Base-by-base conservation (phyloP, 345 rosid genomes). In the Nasturtium officinale region DNA sequence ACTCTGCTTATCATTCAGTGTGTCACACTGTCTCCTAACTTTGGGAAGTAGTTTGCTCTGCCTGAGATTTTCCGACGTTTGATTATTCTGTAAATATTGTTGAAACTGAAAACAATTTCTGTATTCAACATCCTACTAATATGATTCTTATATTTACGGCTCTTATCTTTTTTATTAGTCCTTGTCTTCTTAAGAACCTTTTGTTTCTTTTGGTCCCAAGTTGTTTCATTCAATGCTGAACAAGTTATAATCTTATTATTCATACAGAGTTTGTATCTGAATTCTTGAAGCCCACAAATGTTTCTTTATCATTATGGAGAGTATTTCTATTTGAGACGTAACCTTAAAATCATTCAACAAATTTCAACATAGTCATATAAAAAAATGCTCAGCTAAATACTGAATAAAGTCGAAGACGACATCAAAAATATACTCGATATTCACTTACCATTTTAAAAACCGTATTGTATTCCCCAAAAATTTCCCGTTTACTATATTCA, bases 391-490 rank as follows among this genome's bases (percentile, higher is more conserved):
- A 15, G 47, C 47, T 40, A 43, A 5, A 43, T 9, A 29, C 60
- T 18, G 47, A 40, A 21, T 16, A 26, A 2, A 26, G 12, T 3
- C 45, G 18, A 65, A 33, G 61, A 67, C 21, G 72, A 67, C 21
- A 43, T 45, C 15, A 53, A 42, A 23, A 35, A 30, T 28, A 66
- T n/a, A 48, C 9, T 35, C n/a, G 50, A 16, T 61, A 28, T 66
- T 57, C 65, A 47, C 51, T 12, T 33, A 5, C 26, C 40, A 1
- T 20, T 56, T 7, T 5, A 12, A 46, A 46, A 56, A 55, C 77
- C 28, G 28, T 26, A 16, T 5, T 65, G 48, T 57, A 56, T 56
- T 48, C 46, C 9, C 35, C 37, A 6, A 50, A 73, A 73, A 56
- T 1, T 9, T 1, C 48, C 48, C 56, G 6, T 43, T 16, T 3